Conservation (phyloP, 345 rosid genomes). For the Syzygium grande region DNA sequence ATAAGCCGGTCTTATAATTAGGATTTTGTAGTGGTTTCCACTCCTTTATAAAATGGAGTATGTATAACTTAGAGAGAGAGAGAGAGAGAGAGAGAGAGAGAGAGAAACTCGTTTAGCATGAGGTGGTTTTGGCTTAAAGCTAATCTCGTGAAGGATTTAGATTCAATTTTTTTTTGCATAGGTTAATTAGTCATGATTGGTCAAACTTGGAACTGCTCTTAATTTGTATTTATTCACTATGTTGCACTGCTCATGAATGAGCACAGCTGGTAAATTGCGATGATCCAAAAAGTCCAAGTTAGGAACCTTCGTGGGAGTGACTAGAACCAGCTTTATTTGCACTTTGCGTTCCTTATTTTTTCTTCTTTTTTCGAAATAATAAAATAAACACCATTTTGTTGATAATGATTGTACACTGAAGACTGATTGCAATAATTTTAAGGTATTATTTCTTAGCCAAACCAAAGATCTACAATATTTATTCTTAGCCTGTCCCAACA, state of each 20-base stretch:
- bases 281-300: not conserved
- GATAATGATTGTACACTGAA: not conserved
- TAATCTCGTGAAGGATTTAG: not conserved
- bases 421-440: not conserved
- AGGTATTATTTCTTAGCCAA: not conserved
- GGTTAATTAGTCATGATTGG: not conserved
- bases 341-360: not conserved
- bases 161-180: not conserved
- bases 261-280: not conserved
- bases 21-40: not conserved
- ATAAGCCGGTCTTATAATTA: not conserved
- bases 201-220: not conserved
- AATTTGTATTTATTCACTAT: not conserved
- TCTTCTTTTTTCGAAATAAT: rapidly evolving
- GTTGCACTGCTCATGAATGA: not conserved
- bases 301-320: not conserved
- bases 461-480: not conserved
- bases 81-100: too few relatives aligned
- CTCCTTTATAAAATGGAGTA: not conserved
- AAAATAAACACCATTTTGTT: not conserved
- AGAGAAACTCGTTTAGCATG: not conserved
- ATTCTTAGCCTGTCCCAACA: not conserved
- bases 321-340: not conserved
- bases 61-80: not conserved
- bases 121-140: not conserved